These are phyloP conservation scores for Oryza australiensis DNA, from an alignment of 176 grass and related monocot genomes.

Conservation along the genomic window DNA sequence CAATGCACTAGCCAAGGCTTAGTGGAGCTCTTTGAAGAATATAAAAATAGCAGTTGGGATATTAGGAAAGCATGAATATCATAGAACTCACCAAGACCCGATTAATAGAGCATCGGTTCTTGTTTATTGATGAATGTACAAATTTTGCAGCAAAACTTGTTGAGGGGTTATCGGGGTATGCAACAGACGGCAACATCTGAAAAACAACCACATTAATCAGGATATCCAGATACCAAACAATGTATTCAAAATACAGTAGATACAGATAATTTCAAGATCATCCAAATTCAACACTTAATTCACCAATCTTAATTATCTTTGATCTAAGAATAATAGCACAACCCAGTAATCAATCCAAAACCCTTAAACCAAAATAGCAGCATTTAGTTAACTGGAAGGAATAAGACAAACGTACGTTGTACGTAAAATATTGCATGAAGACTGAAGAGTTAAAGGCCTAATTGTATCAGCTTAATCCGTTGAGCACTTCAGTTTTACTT, in stretches of 20 bases:
- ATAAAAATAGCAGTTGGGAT: slow-evolving; percentile 14
- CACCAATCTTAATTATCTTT: not conserved
- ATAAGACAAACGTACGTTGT: not conserved
- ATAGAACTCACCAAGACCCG: slow-evolving; percentile 81
- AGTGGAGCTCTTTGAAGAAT: not conserved
- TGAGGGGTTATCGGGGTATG: slow-evolving; percentile 89
- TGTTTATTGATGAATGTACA: slow-evolving; percentile 97
- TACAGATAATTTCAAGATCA: not conserved
- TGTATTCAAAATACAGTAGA: slow-evolving; percentile 19
- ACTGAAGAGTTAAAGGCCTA: not conserved
- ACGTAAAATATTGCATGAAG: not conserved
- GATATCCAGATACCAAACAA: slow-evolving; percentile 11
- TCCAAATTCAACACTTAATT: not conserved
- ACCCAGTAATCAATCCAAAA: not conserved
- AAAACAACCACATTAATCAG: slow-evolving; percentile 43
- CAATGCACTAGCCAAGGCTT: not conserved
- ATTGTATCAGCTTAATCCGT: not conserved
- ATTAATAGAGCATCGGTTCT: slow-evolving; percentile 98
- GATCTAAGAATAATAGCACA: not conserved
- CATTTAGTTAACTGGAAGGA: not conserved
- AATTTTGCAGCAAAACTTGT: slow-evolving; percentile 98
- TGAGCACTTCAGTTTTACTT: not conserved
- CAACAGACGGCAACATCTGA: slow-evolving; percentile 90
- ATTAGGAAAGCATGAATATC: slow-evolving; percentile 10
- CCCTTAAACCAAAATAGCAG: not conserved